Percentiles rank a stretch among this genome's conserved stretches.
Conservation (phyloP, 2,329 filamentous ascomycete species). For the Pseudogymnoascus destructans region DNA sequence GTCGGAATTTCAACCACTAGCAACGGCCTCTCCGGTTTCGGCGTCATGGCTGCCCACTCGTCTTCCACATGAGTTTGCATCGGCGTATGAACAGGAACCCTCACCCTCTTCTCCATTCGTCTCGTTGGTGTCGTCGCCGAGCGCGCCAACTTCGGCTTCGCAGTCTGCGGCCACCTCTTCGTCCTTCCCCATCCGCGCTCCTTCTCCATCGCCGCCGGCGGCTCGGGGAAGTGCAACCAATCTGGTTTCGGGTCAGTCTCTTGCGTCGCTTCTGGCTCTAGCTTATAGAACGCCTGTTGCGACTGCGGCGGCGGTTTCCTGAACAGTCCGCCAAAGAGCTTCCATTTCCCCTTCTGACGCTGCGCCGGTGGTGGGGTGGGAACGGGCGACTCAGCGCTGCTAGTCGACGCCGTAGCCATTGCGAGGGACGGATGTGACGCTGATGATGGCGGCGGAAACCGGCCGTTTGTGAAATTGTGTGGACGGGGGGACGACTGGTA, state of each 20-base stretch:
- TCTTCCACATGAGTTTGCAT: constrained; percentile 10
- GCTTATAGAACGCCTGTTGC: constrained; percentile 22
- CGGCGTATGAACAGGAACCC: constrained; percentile 21
- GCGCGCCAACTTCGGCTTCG: constrained; percentile 20
- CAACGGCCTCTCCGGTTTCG: constrained; percentile 20
- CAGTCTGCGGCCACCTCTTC: constrained; percentile 14
- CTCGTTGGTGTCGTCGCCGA: constrained; percentile 16
- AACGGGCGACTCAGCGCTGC: background rate
- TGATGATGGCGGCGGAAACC: constrained; percentile 19
- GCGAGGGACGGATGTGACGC: constrained; percentile 14
- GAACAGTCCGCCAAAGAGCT: constrained; percentile 42
- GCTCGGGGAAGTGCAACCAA: constrained; percentile 9
- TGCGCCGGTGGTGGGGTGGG: constrained; percentile 12
- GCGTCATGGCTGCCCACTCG: constrained; percentile 14
- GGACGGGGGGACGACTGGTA: constrained; percentile 9
- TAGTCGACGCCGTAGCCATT: constrained; percentile 9
- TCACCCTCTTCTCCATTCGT: constrained; percentile 14
- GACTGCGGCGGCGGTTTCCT: constrained; percentile 29
- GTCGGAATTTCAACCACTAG: constrained; percentile 71
- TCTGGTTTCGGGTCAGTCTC: constrained; percentile 11
- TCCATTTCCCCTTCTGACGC: constrained; percentile 42
- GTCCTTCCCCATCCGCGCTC: constrained; percentile 17
- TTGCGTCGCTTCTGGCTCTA: constrained; percentile 18
- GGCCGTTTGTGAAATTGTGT: constrained; percentile 13
- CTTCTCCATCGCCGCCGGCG: constrained; percentile 12